phyloP scores from a whole-genome alignment of 129 eudicot genomes.

The Mikania micrantha region DNA sequence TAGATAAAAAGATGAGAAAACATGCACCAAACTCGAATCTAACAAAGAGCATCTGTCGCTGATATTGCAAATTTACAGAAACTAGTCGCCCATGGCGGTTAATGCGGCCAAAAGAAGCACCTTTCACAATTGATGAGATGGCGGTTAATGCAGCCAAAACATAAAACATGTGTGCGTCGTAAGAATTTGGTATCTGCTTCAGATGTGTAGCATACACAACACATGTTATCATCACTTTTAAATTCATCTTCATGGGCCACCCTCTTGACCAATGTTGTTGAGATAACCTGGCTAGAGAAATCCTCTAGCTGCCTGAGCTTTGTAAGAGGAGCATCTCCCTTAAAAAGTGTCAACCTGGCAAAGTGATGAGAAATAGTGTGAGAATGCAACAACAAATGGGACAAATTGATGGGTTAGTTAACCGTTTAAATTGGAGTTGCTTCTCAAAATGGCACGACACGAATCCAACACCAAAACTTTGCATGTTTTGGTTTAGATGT shows the following conservation, averaged over 20 bases:
- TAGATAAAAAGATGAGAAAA: too few relatives aligned
- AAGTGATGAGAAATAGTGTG: neutral
- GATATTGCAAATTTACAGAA: too few relatives aligned
- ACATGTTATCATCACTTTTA: constrained; percentile 45
- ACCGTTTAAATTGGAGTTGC: too few relatives aligned
- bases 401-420: neutral
- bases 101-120: constrained; percentile 98
- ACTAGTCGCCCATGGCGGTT: too few relatives aligned
- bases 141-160: constrained; percentile 86
- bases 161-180: constrained; percentile 76
- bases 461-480: too few relatives aligned
- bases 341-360: constrained; percentile 56
- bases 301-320: constrained; percentile 70
- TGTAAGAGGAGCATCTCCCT: constrained; percentile 46
- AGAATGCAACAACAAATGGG: neutral
- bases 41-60: too few relatives aligned
- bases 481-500: too few relatives aligned
- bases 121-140: constrained; percentile 90
- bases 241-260: constrained; percentile 34
- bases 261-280: constrained; percentile 33
- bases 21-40: too few relatives aligned
- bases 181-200: constrained; percentile 64
- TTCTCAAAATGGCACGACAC: too few relatives aligned
- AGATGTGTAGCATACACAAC: constrained; percentile 78
- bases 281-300: constrained; percentile 52